Evolutionary conservation across 2,329 filamentous ascomycete species (phyloP).

Genomic region (Nothophoma quercina): DNA sequence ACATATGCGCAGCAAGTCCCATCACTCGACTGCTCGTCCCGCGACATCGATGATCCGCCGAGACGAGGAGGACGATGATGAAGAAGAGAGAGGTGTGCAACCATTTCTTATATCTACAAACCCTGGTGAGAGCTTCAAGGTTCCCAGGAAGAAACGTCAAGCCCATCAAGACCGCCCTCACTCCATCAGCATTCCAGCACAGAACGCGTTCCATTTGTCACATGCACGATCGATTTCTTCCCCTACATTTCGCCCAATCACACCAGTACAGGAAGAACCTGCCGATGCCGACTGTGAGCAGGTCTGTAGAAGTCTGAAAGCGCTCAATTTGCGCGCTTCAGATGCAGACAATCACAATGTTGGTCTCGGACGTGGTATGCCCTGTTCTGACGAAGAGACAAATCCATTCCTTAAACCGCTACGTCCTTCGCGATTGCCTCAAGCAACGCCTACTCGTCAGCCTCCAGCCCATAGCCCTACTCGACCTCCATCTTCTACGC

Average conservation of each 20-base stretch:
- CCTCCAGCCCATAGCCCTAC: constrained; percentile 20
- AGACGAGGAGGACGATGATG: constrained; percentile 52
- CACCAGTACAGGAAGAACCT: constrained; percentile 39
- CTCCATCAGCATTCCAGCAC: constrained; percentile 27
- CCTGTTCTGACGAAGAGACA: constrained; percentile 36
- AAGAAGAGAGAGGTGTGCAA: constrained; percentile 55
- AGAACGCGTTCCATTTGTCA: constrained; percentile 23
- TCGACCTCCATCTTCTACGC: constrained; percentile 28
- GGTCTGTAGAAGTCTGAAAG: constrained; percentile 34
- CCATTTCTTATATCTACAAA: constrained; percentile 51
- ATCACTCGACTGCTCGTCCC: constrained; percentile 50
- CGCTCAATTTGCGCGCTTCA: constrained; percentile 36
- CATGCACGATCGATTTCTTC: constrained; percentile 34
- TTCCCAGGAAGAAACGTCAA: constrained; percentile 37
- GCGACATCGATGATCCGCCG: constrained; percentile 51
- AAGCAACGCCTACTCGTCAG: constrained; percentile 31
- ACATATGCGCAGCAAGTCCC: constrained; percentile 58
- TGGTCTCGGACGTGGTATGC: constrained; percentile 36
- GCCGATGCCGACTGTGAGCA: constrained; percentile 39
- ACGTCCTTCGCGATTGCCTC: constrained; percentile 33
- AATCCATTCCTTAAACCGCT: constrained; percentile 33
- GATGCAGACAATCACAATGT: constrained; percentile 25
- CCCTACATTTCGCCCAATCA: constrained; percentile 32
- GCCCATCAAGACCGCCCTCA: constrained; percentile 26
- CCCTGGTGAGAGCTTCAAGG: constrained; percentile 37